Conservation (phyloP, 768 basidiomycete species). For the Boletus eberwhitei region DNA sequence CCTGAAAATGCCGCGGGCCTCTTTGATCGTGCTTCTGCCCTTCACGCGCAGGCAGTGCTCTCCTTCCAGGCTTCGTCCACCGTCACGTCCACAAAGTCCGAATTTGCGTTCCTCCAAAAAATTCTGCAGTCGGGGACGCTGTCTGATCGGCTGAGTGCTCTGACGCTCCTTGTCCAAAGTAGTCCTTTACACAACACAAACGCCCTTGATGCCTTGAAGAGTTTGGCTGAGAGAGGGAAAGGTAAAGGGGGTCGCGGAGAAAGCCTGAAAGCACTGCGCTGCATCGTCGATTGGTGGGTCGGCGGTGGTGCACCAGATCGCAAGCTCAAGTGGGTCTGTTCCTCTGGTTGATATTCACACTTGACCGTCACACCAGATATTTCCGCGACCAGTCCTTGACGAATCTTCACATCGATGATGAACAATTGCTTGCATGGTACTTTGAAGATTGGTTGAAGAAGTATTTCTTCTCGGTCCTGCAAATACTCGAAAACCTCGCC, state of each 20-base stretch:
- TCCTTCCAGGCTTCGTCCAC: slow-evolving; percentile 52
- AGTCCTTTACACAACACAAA: slow-evolving; percentile 84
- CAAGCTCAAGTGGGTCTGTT: slow-evolving; percentile 70
- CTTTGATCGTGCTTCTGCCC: slow-evolving; percentile 41
- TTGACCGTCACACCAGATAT: slow-evolving; percentile 51
- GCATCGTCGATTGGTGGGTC: slow-evolving; percentile 96
- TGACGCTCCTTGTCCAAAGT: slow-evolving; percentile 85
- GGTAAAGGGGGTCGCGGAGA: slow-evolving; percentile 92
- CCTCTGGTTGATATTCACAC: not conserved
- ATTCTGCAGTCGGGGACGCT: slow-evolving; percentile 87
- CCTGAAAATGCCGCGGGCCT: slow-evolving; percentile 20
- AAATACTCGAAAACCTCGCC: slow-evolving; percentile 83
- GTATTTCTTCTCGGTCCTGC: slow-evolving; percentile 89
- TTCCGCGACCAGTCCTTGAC: slow-evolving; percentile 83
- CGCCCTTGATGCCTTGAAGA: slow-evolving; percentile 71
- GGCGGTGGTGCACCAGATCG: slow-evolving; percentile 87
- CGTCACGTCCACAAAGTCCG: slow-evolving; percentile 51
- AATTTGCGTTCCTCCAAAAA: slow-evolving; percentile 77
- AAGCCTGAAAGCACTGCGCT: slow-evolving; percentile 83
- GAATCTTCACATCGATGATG: slow-evolving; percentile 62
- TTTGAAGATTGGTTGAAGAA: slow-evolving; percentile 99
- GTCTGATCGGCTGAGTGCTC: slow-evolving; percentile 85
- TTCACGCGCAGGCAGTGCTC: slow-evolving; percentile 44
- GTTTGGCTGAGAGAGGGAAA: slow-evolving; percentile 73
- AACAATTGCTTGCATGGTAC: slow-evolving; percentile 76